Evolutionary conservation across 306 rosid genomes (phyloP), one percentile per base, ranked within the genome.

Genomic region (Dalbergia oliveri): DNA sequence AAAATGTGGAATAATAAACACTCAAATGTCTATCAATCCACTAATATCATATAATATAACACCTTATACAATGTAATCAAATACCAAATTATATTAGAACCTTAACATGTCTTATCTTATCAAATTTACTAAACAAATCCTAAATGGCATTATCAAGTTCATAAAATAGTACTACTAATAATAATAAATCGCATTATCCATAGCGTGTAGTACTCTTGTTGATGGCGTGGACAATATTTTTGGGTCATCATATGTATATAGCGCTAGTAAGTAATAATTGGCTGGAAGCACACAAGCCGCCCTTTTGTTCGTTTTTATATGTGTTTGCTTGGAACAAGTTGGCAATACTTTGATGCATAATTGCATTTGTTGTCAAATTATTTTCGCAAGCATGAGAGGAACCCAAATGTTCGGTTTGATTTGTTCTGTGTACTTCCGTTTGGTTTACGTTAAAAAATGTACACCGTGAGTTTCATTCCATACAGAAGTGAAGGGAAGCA

Each of bases 241-340:
- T 14, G 45, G 65, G 63, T 56, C 39, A 41, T 56, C 39, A 41
- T 19, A 9, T 53, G 11, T 8, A 56, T 39, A 50, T 12, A 11
- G 4, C 31, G 10, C 14, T 21, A 64, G 2, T 11, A 16, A 39
- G 37, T 61, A 18, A 62, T 62, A 51, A 70, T 70, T 72, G 82
- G 76, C 5, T 72, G 65, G 31, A 81, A 71, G 31, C 15, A 39
- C 57, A 57, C 23, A 35, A 63, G 50, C 71, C 75, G 77, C 82
- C 69, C 18, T 31, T 33, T 21, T 69, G 1, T 6, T 37, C 4
- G 4, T 4, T 37, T 37, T 37, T 37, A 35, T 37, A 6, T 37
- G 18, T 16, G 18, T 58, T 79, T 44, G n/a, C 21, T 41, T 56
- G 0, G 16, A 45, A 23, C 44, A 50, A 54, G 18, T 64, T 62